Conservation (phyloP, 495 filamentous ascomycete species). For the Daldinia concentrica region DNA sequence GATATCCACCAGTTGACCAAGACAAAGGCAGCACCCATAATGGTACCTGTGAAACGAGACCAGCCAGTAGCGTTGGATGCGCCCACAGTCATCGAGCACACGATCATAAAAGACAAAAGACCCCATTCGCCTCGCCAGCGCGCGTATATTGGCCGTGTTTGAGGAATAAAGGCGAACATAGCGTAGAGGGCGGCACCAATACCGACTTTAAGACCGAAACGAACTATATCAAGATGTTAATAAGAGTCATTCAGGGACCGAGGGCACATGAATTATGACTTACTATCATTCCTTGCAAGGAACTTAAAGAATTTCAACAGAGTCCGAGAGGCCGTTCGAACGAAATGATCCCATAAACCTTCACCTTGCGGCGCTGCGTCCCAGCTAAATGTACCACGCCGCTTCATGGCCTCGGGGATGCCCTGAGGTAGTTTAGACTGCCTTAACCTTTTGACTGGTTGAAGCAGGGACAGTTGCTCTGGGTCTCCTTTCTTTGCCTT, state of each 20-base stretch:
- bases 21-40: conserved; percentile 79
- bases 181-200: conserved; percentile 87
- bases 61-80: conserved; percentile 91
- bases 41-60: conserved; percentile 87
- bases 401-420: conserved; percentile 56
- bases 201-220: conserved; percentile 91
- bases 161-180: conserved; percentile 81
- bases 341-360: conserved; percentile 42
- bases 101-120: conserved; percentile 95
- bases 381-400: conserved; percentile 56
- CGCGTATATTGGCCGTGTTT: conserved; percentile 79
- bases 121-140: conserved; percentile 98
- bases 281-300: conserved; percentile 62
- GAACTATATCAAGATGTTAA: conserved; percentile 52
- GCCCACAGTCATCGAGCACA: conserved; percentile 96
- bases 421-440: conserved; percentile 59
- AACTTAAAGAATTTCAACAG: conserved; percentile 52
- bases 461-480: conserved; percentile 55
- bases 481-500: conserved; percentile 57
- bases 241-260: conserved; percentile 8
- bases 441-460: conserved; percentile 50
- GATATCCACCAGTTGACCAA: conserved; percentile 80
- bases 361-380: conserved; percentile 49
- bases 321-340: conserved; percentile 51
- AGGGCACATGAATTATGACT: conserved; percentile 29